phyloP scores from a whole-genome alignment of 2,329 filamentous ascomycete genomes.

The Fusarium foetens region DNA sequence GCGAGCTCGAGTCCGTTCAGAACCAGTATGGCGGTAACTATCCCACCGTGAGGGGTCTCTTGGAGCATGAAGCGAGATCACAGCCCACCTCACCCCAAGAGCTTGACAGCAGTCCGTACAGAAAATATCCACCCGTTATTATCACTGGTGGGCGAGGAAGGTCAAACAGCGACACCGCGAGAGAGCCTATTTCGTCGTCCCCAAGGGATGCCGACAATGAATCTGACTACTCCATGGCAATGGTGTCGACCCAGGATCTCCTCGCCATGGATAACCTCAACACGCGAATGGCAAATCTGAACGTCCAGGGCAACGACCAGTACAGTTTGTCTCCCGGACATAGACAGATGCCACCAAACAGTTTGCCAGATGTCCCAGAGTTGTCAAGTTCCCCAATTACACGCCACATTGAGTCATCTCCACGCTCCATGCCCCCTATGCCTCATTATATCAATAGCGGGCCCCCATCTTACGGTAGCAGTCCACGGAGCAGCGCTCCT shows the following conservation, averaged over 20 bases:
- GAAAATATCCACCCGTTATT: conserved; percentile 55
- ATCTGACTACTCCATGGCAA: conserved; percentile 51
- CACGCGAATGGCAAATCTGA: conserved; percentile 54
- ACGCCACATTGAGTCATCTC: conserved; percentile 50
- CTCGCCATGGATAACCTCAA: conserved; percentile 59
- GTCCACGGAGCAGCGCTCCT: conserved; percentile 44
- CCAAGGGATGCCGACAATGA: conserved; percentile 52
- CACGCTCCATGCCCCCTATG: conserved; percentile 53
- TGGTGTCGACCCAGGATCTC: conserved; percentile 66
- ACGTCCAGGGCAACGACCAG: conserved; percentile 50
- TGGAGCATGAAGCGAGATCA: conserved; percentile 57
- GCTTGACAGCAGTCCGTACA: conserved; percentile 50
- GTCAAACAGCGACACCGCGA: conserved; percentile 46
- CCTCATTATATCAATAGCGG: conserved; percentile 40
- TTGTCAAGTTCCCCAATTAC: conserved; percentile 49
- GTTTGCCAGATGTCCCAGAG: conserved; percentile 39
- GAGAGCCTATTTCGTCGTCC: conserved; percentile 50
- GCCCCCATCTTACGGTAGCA: conserved; percentile 50
- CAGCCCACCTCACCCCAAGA: conserved; percentile 50
- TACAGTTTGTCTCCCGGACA: conserved; percentile 51
- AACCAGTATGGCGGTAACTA: conserved; percentile 55
- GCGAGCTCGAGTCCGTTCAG: conserved; percentile 64
- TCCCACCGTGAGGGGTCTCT: conserved; percentile 63
- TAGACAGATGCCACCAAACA: conserved; percentile 50
- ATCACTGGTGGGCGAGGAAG: conserved; percentile 51